Evolutionary conservation across 352 stramenopile species (phyloP).

Genomic region (Phytophthora ohioensis): DNA sequence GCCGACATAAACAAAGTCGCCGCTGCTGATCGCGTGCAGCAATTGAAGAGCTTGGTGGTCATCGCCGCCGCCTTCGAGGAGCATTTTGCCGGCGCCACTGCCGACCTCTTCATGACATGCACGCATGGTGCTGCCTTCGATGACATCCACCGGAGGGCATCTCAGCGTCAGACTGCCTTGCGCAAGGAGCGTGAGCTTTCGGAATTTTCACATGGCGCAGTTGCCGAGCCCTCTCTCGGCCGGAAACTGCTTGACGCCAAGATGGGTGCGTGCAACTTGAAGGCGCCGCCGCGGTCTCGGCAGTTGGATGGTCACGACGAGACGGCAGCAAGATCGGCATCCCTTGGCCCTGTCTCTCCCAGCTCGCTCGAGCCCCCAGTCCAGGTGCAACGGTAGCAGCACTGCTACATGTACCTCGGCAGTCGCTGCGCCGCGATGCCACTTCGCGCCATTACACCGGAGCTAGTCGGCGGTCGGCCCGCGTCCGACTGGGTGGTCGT

Average conservation of each 20-base stretch:
- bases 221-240: constrained; percentile 15
- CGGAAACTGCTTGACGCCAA: constrained; percentile 37
- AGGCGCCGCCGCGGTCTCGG: constrained; percentile 8
- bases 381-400: too few relatives aligned
- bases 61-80: not conserved
- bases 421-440: not conserved
- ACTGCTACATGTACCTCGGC: too few relatives aligned
- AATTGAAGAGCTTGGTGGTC: not conserved
- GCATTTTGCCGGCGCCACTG: not conserved
- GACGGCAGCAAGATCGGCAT: constrained; percentile 15
- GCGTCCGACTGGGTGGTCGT: too few relatives aligned
- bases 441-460: not conserved
- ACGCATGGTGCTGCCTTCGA: not conserved
- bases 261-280: constrained; percentile 38
- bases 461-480: constrained; percentile 13
- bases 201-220: constrained; percentile 26
- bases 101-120: constrained; percentile 1
- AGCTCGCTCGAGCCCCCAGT: not conserved
- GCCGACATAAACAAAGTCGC: constrained; percentile 18
- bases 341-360: constrained; percentile 32
- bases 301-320: constrained; percentile 13
- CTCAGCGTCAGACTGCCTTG: constrained; percentile 19
- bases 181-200: constrained; percentile 27
- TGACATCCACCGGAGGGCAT: constrained; percentile 9
- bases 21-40: not conserved